Percentiles rank a stretch among this genome's conserved stretches.
Conservation (phyloP, 208 protist species). For the Wallacemonas rigidus region DNA sequence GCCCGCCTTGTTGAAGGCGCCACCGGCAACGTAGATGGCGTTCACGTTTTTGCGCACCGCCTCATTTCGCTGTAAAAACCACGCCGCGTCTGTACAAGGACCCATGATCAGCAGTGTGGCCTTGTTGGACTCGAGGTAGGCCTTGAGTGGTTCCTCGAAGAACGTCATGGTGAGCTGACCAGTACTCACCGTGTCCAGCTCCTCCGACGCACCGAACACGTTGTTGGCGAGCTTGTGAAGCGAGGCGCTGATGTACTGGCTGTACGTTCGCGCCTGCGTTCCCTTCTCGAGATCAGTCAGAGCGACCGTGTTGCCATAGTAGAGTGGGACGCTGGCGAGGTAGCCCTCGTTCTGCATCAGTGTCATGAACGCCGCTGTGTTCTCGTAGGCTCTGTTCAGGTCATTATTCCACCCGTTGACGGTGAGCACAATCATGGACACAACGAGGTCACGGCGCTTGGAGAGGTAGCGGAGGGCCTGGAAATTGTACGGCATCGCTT, state of each 20-base stretch:
- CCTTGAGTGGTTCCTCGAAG: conserved; percentile 33
- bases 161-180: conserved; percentile 7
- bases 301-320: conserved; percentile 45
- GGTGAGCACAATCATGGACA: conserved; percentile 67
- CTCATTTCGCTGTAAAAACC: conserved; percentile 45
- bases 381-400: conserved; percentile 31
- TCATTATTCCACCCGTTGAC: conserved; percentile 43
- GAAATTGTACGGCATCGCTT: conserved; percentile 58
- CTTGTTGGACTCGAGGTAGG: conserved; percentile 23
- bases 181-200: conserved; percentile 21
- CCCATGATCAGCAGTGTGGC: conserved; percentile 62
- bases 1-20: conserved; percentile 41
- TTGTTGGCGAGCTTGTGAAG: conserved; percentile 22
- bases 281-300: conserved; percentile 20
- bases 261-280: conserved; percentile 13
- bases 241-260: conserved; percentile 11
- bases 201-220: conserved; percentile 32
- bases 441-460: conserved; percentile 54
- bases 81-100: conserved; percentile 64
- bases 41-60: conserved; percentile 24
- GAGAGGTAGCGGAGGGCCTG: conserved; percentile 65
- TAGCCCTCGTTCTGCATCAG: conserved; percentile 49
- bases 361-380: conserved; percentile 32
- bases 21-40: conserved; percentile 51
- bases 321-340: conserved; percentile 41